These are phyloP conservation scores for Aspergillus ruber DNA, from an alignment of 2,329 filamentous ascomycete genomes.

Conservation along the genomic window DNA sequence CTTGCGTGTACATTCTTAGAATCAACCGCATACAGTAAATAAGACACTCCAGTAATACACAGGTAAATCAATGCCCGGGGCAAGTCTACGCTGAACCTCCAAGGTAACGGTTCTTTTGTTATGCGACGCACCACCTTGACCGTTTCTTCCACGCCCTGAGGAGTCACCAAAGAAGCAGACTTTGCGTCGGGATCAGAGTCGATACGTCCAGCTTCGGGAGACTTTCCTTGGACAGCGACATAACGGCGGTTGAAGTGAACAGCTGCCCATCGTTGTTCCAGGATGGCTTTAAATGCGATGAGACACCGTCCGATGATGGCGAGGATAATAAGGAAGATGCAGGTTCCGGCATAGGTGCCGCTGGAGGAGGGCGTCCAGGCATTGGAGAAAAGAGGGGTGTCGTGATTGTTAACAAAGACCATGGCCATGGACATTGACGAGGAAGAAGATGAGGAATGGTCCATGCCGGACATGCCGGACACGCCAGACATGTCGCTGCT, in stretches of 20 bases:
- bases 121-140: conserved; percentile 65
- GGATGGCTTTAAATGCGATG: conserved; percentile 59
- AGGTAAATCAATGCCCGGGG: conserved; percentile 65
- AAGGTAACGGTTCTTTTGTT: conserved; percentile 54
- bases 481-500: conserved; percentile 15
- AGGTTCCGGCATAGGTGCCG: conserved; percentile 77
- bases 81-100: conserved; percentile 74
- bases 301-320: conserved; percentile 63
- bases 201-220: conserved; percentile 53
- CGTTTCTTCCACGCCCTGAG: conserved; percentile 73
- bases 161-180: conserved; percentile 59
- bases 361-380: conserved; percentile 66
- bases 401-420: conserved; percentile 50
- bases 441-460: conserved; percentile 12
- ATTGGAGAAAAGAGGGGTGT: conserved; percentile 59
- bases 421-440: conserved; percentile 27
- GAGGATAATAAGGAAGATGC: conserved; percentile 81
- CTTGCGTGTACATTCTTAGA: neutral
- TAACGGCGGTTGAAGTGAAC: conserved; percentile 68
- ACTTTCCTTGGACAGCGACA: conserved; percentile 63
- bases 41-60: conserved; percentile 68
- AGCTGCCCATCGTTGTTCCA: conserved; percentile 62
- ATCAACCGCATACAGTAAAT: conserved; percentile 85
- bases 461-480: conserved; percentile 28
- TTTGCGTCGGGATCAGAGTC: conserved; percentile 57